Evolutionary conservation across 768 basidiomycete species (phyloP).

Genomic region (Auricularia sp.): DNA sequence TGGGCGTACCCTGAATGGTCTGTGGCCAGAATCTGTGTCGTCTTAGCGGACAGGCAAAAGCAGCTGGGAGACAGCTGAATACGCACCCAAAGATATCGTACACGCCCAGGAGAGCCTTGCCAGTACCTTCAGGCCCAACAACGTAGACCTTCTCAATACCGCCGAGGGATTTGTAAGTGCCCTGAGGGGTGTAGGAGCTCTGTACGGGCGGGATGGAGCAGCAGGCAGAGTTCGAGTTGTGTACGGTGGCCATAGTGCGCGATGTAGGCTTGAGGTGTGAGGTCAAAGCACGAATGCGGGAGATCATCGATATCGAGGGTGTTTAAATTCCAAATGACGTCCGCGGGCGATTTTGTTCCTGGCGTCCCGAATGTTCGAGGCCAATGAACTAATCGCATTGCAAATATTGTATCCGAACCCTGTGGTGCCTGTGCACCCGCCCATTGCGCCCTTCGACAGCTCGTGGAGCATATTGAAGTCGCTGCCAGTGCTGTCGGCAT

Average conservation of each 20-base stretch:
- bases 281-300: conserved; percentile 30
- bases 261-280: conserved; percentile 25
- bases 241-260: conserved; percentile 24
- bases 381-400: neutral
- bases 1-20: conserved; percentile 38
- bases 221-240: conserved; percentile 33
- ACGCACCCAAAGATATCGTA: conserved; percentile 56
- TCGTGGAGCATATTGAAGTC: neutral
- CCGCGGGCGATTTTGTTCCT: neutral
- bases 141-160: conserved; percentile 32
- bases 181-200: conserved; percentile 44
- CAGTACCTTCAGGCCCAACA: conserved; percentile 33
- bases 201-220: conserved; percentile 47
- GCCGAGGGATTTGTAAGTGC: conserved; percentile 36
- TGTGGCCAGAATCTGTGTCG: conserved; percentile 43
- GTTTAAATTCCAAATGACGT: too few relatives aligned
- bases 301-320: conserved; percentile 16
- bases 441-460: too few relatives aligned
- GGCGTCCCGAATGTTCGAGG: neutral
- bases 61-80: neutral
- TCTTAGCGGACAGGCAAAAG: too few relatives aligned
- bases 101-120: conserved; percentile 46
- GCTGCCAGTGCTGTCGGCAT: too few relatives aligned
- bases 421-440: too few relatives aligned
- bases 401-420: too few relatives aligned